A percentile compares a stretch with the other conserved stretches of the same genome.
Conservation (phyloP, 257 asterid genomes). For the Paulownia fortunei region DNA sequence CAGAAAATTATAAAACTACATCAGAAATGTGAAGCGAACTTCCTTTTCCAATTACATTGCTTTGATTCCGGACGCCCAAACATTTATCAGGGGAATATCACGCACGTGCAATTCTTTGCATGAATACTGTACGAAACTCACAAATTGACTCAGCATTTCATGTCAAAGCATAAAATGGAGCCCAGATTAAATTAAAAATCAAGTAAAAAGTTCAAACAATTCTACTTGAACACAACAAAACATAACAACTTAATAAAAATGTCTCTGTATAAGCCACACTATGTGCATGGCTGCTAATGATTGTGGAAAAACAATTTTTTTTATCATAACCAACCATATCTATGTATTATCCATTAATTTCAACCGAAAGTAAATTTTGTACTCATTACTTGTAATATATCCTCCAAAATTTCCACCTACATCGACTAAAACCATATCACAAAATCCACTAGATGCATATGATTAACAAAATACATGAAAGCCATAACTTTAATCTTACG, state of each 20-base stretch:
- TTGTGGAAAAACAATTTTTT: background rate
- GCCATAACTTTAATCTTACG: background rate
- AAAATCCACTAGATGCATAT: background rate
- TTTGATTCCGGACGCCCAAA: background rate
- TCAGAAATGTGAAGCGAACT: background rate
- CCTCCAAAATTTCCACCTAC: background rate
- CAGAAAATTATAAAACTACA: background rate
- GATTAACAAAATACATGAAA: background rate
- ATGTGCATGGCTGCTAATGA: background rate
- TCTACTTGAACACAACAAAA: background rate
- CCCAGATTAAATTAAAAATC: background rate
- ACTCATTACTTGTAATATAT: background rate
- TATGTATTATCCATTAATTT: background rate
- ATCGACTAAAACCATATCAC: background rate
- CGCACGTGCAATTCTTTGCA: background rate
- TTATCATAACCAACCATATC: background rate
- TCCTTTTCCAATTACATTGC: background rate
- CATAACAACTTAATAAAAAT: background rate
- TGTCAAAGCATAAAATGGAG: background rate
- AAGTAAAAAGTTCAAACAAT: background rate
- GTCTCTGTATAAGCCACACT: background rate
- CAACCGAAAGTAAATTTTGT: background rate
- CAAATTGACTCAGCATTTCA: background rate
- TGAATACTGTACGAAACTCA: background rate
- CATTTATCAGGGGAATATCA: background rate